Percentiles rank a stretch among this genome's conserved stretches.
Evolutionary conservation across 2,329 filamentous ascomycete genomes (phyloP).

Genomic region (Ceratocystis destructans): DNA sequence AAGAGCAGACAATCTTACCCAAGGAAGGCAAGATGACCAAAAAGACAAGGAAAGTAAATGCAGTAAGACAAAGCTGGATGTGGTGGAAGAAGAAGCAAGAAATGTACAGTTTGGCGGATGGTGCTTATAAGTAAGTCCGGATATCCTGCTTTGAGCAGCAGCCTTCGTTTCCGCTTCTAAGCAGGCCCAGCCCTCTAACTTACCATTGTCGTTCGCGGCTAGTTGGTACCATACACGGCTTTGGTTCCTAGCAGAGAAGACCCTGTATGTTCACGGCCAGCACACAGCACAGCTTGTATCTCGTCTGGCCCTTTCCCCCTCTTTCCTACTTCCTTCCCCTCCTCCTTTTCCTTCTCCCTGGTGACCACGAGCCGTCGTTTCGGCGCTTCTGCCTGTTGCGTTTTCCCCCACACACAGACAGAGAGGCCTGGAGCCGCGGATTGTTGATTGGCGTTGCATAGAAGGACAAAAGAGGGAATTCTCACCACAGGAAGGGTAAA

Average conservation of each 20-base stretch:
- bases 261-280: not conserved
- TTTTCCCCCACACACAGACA: not conserved
- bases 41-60: not conserved
- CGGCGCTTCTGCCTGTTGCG: not conserved
- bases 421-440: not conserved
- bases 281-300: not conserved
- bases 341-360: not conserved
- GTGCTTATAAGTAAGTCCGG: constrained; percentile 1
- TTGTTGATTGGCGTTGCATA: not conserved
- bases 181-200: not conserved
- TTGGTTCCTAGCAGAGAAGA: not conserved
- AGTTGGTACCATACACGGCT: not conserved
- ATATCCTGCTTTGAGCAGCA: not conserved
- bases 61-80: not conserved
- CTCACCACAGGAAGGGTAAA: too few relatives aligned
- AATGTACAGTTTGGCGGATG: not conserved
- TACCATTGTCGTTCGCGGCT: not conserved
- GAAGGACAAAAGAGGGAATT: not conserved
- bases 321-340: not conserved
- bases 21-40: not conserved
- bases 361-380: not conserved
- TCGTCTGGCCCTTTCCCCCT: not conserved
- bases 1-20: not conserved
- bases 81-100: not conserved
- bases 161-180: not conserved